These are phyloP conservation scores for Petunia secreta DNA, from an alignment of 257 asterid species.

Conservation along the genomic window DNA sequence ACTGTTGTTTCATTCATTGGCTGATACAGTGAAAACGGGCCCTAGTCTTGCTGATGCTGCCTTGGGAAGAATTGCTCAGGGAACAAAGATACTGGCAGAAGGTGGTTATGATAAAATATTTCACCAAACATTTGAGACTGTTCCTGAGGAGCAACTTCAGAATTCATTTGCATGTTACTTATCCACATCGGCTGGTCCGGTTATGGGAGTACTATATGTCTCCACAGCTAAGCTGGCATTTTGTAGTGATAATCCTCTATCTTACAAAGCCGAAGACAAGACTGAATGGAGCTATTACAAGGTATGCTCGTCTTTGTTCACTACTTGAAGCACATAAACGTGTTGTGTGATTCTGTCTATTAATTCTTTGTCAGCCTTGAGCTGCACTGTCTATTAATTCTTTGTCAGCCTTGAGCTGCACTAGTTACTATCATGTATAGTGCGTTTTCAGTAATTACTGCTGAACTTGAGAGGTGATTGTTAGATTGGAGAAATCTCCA, in stretches of 20 bases:
- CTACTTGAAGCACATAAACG: not conserved
- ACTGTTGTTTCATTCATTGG: not conserved
- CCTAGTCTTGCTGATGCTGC: slow-evolving; percentile 98
- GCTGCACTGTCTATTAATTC: too few species aligned
- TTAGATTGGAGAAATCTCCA: not conserved
- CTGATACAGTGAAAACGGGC: slow-evolving; percentile 82
- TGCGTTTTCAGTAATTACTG: not conserved
- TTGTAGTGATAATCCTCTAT: slow-evolving; percentile 89
- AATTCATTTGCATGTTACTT: slow-evolving; percentile 88
- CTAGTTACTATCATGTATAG: not conserved
- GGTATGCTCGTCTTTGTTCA: slow-evolving; percentile 49
- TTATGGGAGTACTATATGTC: slow-evolving; percentile 84
- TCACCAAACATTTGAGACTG: slow-evolving; percentile 88
- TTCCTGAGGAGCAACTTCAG: slow-evolving; percentile 83
- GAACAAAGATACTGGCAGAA: slow-evolving; percentile 96
- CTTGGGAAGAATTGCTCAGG: slow-evolving; percentile 94
- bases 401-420: not conserved
- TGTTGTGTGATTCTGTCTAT: not conserved
- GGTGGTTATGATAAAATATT: slow-evolving; percentile 98
- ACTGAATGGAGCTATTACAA: slow-evolving; percentile 96
- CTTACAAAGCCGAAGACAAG: slow-evolving; percentile 72
- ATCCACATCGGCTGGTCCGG: slow-evolving; percentile 99
- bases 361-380: too few species aligned
- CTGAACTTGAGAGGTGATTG: not conserved
- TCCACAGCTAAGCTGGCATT: slow-evolving; percentile 91